Evolutionary conservation across 257 asterid species (phyloP), one percentile per base, ranked within the genome.

Genomic region (Petrea volubilis): DNA sequence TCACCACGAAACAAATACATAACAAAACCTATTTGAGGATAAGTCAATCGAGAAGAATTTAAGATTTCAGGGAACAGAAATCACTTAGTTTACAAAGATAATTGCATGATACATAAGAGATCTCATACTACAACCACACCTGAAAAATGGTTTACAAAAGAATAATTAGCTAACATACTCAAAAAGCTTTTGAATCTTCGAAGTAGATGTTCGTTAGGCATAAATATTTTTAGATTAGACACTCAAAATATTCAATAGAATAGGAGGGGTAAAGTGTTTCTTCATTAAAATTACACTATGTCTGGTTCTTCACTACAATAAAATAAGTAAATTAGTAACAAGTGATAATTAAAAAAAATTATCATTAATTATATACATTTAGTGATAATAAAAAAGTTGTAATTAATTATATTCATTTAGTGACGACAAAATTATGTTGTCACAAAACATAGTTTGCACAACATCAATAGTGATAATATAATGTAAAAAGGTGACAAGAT

Each of bases 1-100:
- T 88, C 97, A 66, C 98, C 98, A 6, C 90, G 95, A 77, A 93
- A 90, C 83, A 93, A 77, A 62, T 88, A 88, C 98, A 90, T 90
- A 41, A 90, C 92, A 13, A 96, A 89, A 64, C 96, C 98, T 92
- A 65, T 64, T 59, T 28, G 23, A 65, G 57, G 55, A 66, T 44
- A 12, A 28, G 46, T 27, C 21, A 44, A 53, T 40, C 12, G 29
- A 46, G 23, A 13, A 12, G 56, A 24, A 36, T 11, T 5, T 46
- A 59, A 43, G 29, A 44, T 51, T 46, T 58, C 36, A 31, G 8
- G 17, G 18, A 31, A 63, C 49, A 55, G 14, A 64, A 44, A 33
- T 56, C 9, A 23, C 36, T 24, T 15, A 15, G 29, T 27, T 60
- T n/a, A 21, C 18, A 51, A 47, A 17, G n/a, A 33, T 27, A 34